Evolutionary conservation across 2,329 filamentous ascomycete species (phyloP).

Genomic region (Ramichloridium luteum): DNA sequence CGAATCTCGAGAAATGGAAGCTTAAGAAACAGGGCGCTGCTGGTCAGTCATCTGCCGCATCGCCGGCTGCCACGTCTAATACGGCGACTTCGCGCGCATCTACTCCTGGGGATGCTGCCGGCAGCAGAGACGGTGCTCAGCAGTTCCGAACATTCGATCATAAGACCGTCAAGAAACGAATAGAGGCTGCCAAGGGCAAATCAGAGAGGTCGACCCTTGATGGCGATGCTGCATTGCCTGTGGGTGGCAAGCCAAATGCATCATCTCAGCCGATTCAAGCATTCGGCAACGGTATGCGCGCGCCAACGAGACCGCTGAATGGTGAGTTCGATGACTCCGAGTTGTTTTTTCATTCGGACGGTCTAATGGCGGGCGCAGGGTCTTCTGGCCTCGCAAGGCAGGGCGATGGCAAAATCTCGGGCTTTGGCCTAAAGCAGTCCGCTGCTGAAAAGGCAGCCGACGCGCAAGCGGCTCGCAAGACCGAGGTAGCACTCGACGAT

Average conservation of each 20-base stretch:
- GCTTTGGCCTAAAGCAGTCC: constrained; percentile 69
- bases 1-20: background rate
- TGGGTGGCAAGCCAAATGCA: constrained; percentile 25
- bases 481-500: constrained; percentile 70
- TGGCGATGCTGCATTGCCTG: constrained; percentile 39
- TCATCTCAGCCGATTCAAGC: too few species aligned
- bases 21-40: background rate
- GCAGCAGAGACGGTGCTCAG: constrained; percentile 3
- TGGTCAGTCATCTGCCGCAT: constrained; percentile 4
- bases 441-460: constrained; percentile 41
- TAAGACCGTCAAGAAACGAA: constrained; percentile 74
- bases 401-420: constrained; percentile 53
- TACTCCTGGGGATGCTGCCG: constrained; percentile 2
- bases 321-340: too few species aligned
- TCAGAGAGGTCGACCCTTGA: constrained; percentile 45
- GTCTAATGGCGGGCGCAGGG: too few species aligned
- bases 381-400: too few species aligned
- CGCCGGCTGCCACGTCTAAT: constrained; percentile 6
- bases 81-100: constrained; percentile 7
- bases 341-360: too few species aligned
- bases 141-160: constrained; percentile 49
- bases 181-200: constrained; percentile 39
- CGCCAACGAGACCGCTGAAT: too few species aligned
- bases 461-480: constrained; percentile 55
- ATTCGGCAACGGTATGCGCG: too few species aligned